These are phyloP conservation scores for Lophiotrema nucula DNA, from an alignment of 495 filamentous ascomycete species.

Conservation along the genomic window DNA sequence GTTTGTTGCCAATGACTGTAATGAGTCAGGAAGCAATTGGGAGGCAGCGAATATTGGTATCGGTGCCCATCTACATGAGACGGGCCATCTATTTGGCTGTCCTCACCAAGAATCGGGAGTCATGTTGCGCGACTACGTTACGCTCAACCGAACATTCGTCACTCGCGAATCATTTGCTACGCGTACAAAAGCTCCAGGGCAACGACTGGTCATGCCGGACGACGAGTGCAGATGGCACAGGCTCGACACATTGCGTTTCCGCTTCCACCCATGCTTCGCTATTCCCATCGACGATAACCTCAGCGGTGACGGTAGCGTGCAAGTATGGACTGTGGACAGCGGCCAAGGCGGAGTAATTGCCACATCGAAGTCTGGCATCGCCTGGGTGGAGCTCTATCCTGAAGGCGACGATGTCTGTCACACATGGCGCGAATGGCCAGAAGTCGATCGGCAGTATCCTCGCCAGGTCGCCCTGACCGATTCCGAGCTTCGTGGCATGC, in stretches of 20 bases:
- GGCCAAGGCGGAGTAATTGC: constrained; percentile 66
- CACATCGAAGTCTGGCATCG: constrained; percentile 76
- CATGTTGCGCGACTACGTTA: constrained; percentile 84
- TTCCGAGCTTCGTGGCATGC: constrained; percentile 64
- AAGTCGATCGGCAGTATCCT: constrained; percentile 60
- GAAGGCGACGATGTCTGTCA: constrained; percentile 74
- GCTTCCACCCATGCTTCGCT: constrained; percentile 86
- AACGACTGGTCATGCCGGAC: constrained; percentile 64
- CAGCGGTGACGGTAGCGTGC: constrained; percentile 72
- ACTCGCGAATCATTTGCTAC: constrained; percentile 78
- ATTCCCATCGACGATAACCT: constrained; percentile 67
- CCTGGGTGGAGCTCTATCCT: constrained; percentile 75
- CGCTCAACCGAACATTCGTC: constrained; percentile 77
- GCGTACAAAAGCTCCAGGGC: constrained; percentile 74
- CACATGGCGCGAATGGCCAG: constrained; percentile 74
- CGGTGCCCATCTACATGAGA: constrained; percentile 86
- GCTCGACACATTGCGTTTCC: constrained; percentile 81
- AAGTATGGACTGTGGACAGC: constrained; percentile 83
- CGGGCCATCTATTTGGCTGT: constrained; percentile 81
- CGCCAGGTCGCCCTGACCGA: constrained; percentile 73
- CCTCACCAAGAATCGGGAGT: constrained; percentile 84
- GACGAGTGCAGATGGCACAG: constrained; percentile 90
- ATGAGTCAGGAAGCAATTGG: constrained; percentile 84
- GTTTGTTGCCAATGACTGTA: constrained; percentile 77
- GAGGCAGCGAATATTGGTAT: constrained; percentile 89